Percentiles rank a stretch among this genome's conserved stretches.
phyloP scores from a whole-genome alignment of 768 basidiomycete species.

The Auricularia cornea region DNA sequence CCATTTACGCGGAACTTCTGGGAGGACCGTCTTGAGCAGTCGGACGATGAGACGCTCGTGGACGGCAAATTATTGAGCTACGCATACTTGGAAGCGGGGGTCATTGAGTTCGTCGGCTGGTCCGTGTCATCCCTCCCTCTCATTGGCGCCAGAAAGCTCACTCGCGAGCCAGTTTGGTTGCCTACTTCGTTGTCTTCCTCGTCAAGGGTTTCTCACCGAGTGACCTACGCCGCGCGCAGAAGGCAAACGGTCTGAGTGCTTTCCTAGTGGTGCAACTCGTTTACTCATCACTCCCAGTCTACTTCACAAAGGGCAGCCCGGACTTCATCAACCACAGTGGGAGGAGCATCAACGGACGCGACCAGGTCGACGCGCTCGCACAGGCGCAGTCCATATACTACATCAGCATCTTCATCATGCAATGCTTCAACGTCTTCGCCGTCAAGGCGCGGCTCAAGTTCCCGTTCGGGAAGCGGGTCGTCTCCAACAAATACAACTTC shows the following conservation, averaged over 20 bases:
- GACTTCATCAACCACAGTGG: constrained; percentile 51
- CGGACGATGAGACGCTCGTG: constrained; percentile 52
- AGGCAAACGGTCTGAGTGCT: constrained; percentile 11
- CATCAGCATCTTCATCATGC: constrained; percentile 57
- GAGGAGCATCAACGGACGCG: constrained; percentile 31
- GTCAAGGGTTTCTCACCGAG: constrained; percentile 52
- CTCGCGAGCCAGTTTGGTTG: constrained; percentile 35
- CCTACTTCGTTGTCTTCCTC: constrained; percentile 60
- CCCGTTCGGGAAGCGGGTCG: constrained; percentile 51
- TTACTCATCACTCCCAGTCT: constrained; percentile 23
- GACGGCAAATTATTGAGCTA: constrained; percentile 57
- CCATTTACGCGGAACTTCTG: constrained; percentile 54
- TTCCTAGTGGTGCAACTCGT: not conserved
- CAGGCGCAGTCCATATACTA: constrained; percentile 63
- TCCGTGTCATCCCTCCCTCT: constrained; percentile 23
- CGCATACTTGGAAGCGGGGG: constrained; percentile 55
- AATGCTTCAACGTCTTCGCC: constrained; percentile 65
- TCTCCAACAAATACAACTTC: constrained; percentile 59
- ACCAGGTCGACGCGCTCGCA: constrained; percentile 51
- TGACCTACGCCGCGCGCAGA: constrained; percentile 47
- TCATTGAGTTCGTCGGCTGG: constrained; percentile 52
- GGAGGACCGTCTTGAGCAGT: constrained; percentile 45
- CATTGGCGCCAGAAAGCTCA: too few relatives aligned
- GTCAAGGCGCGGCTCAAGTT: constrained; percentile 55
- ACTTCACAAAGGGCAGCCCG: constrained; percentile 40